Base-by-base conservation (phyloP, 2,329 filamentous ascomycete species). In the Coniella lustricola region DNA sequence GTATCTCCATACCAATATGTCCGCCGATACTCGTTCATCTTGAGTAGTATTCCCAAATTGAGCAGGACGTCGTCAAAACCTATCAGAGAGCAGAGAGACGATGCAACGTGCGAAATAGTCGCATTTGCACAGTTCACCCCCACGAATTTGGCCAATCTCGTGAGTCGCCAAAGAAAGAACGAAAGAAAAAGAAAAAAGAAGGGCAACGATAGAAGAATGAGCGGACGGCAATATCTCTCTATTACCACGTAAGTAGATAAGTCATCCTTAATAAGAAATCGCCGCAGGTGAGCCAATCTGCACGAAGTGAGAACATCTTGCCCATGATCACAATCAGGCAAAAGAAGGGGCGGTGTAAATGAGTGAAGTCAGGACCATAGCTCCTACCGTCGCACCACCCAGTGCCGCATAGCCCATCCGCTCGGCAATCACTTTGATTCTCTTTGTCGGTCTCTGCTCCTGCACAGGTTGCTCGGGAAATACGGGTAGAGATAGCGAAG, bases 271-370 rank as follows among this genome's bases (percentile, higher is more conserved):
- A 16, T 16, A 5, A 14, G 14, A 14, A 35, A 35, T 5, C 7
- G 5, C 14, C 5, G 33, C 33, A 16, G 16, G 5, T 14, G 33
- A 35, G 14, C 5, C 4, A 13, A 35, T 16, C 16, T 16, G 21
- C 42, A 32, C 33, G 13, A 32, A 29, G 36, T 5, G 13, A 17
- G 25, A 35, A 46, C 39, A 29, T 13, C 14, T 8, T 33, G 22
- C 35, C 56, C 44, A 62, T 17, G 45, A 29, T 29, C 5, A 29
- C 25, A 29, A 10, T 29, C 25, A 29, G 10, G 25, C 50, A 35
- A 68, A 62, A 3, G 60, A 59, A 0, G 67, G 67, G 1, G 67
- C 67, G 8, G 66, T 68, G 51, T 65, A 67, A 36, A 69, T 64
- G 12, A 70, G 56, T 1, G 65, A 63, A 1, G 62, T 61, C 10